Conservation (phyloP, 1,139 yeast species). For the Yamadazyma triangularis region DNA sequence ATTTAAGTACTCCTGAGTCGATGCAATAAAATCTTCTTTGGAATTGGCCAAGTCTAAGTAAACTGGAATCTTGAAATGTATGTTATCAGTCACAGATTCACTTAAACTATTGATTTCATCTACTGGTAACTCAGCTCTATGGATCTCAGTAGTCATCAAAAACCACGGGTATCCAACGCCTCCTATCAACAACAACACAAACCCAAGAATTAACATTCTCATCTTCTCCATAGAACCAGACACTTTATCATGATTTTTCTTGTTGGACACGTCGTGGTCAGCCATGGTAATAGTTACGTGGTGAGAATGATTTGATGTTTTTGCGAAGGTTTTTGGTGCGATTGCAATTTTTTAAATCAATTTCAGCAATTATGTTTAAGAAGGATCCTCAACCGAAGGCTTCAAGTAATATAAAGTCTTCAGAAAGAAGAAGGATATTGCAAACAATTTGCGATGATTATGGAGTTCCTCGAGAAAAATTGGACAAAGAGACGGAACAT, state of each 20-base stretch:
- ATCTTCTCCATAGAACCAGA: constrained; percentile 5
- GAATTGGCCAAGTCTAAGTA: constrained; percentile 43
- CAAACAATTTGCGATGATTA: constrained; percentile 43
- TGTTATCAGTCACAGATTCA: constrained; percentile 24
- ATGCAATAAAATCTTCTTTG: constrained; percentile 19
- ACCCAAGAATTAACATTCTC: constrained; percentile 6
- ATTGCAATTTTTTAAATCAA: too few relatives aligned
- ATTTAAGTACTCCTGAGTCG: constrained; percentile 30
- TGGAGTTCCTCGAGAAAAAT: constrained; percentile 37
- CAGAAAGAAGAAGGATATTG: constrained; percentile 68
- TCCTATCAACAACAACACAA: constrained; percentile 29
- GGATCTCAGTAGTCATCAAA: constrained; percentile 63
- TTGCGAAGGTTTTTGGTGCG: background rate
- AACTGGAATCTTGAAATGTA: constrained; percentile 53
- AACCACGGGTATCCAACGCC: constrained; percentile 69
- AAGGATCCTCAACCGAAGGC: constrained; percentile 68
- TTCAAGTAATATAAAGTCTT: constrained; percentile 71
- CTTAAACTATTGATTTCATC: constrained; percentile 44
- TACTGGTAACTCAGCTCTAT: constrained; percentile 70
- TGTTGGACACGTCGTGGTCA: too few relatives aligned
- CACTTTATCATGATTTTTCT: constrained; percentile 1
- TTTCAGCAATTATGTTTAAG: constrained; percentile 54
- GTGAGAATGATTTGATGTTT: background rate
- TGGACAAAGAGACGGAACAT: constrained; percentile 44
- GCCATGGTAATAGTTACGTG: too few relatives aligned